These are phyloP conservation scores for Aegle marmelos DNA, from an alignment of 345 rosid species.

Conservation along the genomic window DNA sequence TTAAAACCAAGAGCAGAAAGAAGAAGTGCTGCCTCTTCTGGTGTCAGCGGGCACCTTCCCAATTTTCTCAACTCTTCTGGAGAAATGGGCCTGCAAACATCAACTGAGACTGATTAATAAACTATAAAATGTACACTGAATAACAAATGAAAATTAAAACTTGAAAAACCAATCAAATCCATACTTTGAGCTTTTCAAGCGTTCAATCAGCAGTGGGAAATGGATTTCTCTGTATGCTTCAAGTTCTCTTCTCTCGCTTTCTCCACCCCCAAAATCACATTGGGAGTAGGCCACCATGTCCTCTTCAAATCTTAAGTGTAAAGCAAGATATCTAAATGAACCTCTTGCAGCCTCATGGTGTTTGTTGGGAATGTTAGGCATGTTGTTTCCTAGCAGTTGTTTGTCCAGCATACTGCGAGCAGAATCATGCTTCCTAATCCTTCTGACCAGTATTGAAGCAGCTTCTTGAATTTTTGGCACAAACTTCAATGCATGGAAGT, in stretches of 20 bases:
- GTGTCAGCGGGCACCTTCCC: constrained; percentile 94
- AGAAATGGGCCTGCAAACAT: constrained; percentile 46
- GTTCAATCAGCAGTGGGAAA: constrained; percentile 73
- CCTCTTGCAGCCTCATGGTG: constrained; percentile 25
- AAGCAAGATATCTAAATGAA: constrained; percentile 61
- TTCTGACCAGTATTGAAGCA: constrained; percentile 60
- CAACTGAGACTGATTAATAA: background rate
- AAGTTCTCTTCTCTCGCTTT: constrained; percentile 66
- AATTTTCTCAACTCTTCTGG: constrained; percentile 58
- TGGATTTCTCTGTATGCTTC: constrained; percentile 74
- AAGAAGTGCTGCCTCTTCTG: constrained; percentile 88
- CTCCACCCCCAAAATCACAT: constrained; percentile 89
- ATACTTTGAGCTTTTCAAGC: constrained; percentile 61
- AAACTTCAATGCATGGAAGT: constrained; percentile 83
- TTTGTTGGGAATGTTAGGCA: constrained; percentile 25
- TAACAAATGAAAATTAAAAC: background rate
- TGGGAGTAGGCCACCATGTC: constrained; percentile 96
- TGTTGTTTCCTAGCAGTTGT: constrained; percentile 60
- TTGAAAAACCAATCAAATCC: constrained; percentile 5
- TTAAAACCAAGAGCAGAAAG: constrained; percentile 81
- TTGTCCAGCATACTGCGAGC: constrained; percentile 47
- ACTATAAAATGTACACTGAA: background rate
- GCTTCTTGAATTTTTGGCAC: constrained; percentile 66
- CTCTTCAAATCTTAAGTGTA: constrained; percentile 88
- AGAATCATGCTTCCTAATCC: constrained; percentile 57